Evolutionary conservation across 176 grass and related monocot genomes (phyloP).

Genomic region (Oryza longistaminata): DNA sequence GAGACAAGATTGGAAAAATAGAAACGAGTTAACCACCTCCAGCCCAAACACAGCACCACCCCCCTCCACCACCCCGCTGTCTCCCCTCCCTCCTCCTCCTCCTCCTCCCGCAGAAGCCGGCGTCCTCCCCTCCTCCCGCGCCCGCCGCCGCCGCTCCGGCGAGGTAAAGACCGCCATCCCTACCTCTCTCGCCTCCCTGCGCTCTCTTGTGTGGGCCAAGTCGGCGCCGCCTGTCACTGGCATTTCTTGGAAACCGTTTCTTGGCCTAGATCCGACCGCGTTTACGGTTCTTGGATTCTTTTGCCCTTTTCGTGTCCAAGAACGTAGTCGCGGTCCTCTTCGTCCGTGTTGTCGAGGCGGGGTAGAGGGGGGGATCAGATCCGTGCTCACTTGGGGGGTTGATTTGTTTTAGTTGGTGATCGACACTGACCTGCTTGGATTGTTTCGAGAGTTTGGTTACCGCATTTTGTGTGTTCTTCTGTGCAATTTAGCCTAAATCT

Average conservation of each 20-base stretch:
- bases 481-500: background rate
- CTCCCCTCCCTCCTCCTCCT: constrained; percentile 9
- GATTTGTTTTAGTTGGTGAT: background rate
- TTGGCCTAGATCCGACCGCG: constrained; percentile 41
- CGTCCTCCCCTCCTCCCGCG: background rate
- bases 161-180: constrained; percentile 37
- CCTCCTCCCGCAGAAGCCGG: constrained; percentile 31
- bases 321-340: background rate
- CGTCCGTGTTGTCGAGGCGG: background rate
- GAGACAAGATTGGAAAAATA: constrained; percentile 38
- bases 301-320: background rate
- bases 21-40: constrained; percentile 42
- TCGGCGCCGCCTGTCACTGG: background rate
- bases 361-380: background rate
- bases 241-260: constrained; percentile 14
- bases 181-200: background rate
- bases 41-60: constrained; percentile 36
- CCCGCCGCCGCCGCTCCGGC: constrained; percentile 1
- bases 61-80: constrained; percentile 29
- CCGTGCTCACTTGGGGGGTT: background rate
- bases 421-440: background rate
- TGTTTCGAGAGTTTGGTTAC: background rate
- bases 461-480: background rate
- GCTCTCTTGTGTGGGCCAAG: background rate
- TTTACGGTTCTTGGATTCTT: constrained; percentile 37